These are phyloP conservation scores for Populus deltoides DNA, from an alignment of 345 rosid genomes.

Conservation along the genomic window DNA sequence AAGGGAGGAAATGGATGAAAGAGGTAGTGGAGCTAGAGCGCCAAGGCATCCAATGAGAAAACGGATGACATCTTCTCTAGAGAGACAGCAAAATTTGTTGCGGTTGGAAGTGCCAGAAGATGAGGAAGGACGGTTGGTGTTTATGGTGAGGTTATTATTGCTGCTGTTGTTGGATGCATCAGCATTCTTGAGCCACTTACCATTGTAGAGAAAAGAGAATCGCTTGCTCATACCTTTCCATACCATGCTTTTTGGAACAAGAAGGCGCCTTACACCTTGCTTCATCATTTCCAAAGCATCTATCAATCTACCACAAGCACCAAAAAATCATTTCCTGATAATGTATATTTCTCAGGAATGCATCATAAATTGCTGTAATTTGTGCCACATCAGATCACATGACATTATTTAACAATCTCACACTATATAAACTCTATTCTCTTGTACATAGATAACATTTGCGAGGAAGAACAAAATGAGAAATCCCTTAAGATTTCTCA, in stretches of 20 bases:
- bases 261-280: conserved; percentile 89
- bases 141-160: conserved; percentile 45
- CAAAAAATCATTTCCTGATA: background rate
- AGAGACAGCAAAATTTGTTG: conserved; percentile 90
- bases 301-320: conserved; percentile 53
- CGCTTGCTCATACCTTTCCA: conserved; percentile 99
- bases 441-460: background rate
- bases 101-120: conserved; percentile 48
- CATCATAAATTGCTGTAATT: background rate
- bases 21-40: conserved; percentile 93
- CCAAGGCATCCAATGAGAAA: conserved; percentile 95
- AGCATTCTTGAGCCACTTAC: conserved; percentile 85
- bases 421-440: background rate
- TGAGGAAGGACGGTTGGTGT: conserved; percentile 52
- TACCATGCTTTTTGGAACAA: conserved; percentile 64
- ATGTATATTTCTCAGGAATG: background rate
- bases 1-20: conserved; percentile 68
- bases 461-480: background rate
- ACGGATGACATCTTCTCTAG: conserved; percentile 87
- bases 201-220: conserved; percentile 77
- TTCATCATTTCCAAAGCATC: conserved; percentile 99
- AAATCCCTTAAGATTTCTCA: background rate
- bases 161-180: conserved; percentile 54
- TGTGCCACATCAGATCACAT: background rate
- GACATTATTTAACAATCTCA: background rate